Evolutionary conservation across 306 rosid species (phyloP).

Genomic region (apple (Malus domestica)): DNA sequence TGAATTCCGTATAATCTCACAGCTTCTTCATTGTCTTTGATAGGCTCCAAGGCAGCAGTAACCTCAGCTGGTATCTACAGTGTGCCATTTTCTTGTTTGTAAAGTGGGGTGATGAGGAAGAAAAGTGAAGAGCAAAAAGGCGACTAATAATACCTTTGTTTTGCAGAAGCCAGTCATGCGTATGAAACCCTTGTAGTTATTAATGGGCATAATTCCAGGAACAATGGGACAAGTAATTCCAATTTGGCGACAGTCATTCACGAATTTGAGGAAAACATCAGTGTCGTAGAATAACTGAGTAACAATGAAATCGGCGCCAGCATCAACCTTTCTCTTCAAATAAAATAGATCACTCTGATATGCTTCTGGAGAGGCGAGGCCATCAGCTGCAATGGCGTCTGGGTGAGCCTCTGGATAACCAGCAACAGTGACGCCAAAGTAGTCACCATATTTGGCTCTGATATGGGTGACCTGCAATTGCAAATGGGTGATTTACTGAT

Average conservation of each 20-base stretch:
- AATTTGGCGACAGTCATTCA: constrained; percentile 90
- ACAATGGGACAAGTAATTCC: constrained; percentile 94
- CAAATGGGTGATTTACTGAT: neutral
- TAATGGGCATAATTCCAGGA: constrained; percentile 97
- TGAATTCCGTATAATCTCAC: constrained; percentile 86
- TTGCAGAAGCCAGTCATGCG: constrained; percentile 99
- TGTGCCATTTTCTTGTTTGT: neutral
- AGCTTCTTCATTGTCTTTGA: constrained; percentile 98
- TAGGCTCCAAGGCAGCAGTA: constrained; percentile 78
- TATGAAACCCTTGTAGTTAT: constrained; percentile 86
- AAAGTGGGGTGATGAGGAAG: neutral
- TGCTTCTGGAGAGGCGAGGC: constrained; percentile 69
- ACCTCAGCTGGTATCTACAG: constrained; percentile 76
- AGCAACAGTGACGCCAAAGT: constrained; percentile 92
- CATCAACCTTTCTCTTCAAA: constrained; percentile 86
- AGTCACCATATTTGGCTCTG: constrained; percentile 65
- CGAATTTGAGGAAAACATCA: constrained; percentile 87
- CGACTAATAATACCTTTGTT: constrained; percentile 51
- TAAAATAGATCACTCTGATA: constrained; percentile 77
- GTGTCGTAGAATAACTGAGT: constrained; percentile 91
- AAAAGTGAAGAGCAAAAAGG: neutral
- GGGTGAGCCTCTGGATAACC: constrained; percentile 99
- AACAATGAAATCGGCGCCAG: constrained; percentile 92
- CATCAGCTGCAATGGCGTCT: constrained; percentile 61
- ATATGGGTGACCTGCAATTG: constrained; percentile 67